Evolutionary conservation across 257 asterid species (phyloP), one percentile per base, ranked within the genome.

Genomic region (Dorcoceras hygrometricum): DNA sequence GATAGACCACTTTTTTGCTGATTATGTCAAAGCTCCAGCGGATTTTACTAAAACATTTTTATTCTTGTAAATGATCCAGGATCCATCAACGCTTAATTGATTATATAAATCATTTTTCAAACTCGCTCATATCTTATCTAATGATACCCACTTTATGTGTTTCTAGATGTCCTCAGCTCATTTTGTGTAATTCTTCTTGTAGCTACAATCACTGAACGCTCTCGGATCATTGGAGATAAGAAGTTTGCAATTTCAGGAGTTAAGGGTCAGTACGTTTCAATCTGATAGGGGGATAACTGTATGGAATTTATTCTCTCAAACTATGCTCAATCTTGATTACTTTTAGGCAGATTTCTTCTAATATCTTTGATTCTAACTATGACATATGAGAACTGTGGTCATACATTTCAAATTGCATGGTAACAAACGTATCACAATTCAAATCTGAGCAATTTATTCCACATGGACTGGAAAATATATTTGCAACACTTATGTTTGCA

Each of bases 181-280:
- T 27, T 27, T 69, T 34, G 14, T 32, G 18, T 43, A 22, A 71
- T 57, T 69, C 66, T 75, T 22, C 74, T 74, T 62, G 89, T 85
- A 91, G 98, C 79, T 89, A 65, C 95, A 91, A 75, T 85, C 98
- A 55, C 73, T 89, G 60, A 79, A 87, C 77, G 82, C 87, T 75
- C 88, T 87, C 73, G 88, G 82, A 61, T 58, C 74, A 55, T 55
- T 89, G 80, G 92, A 87, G 84, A 77, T 72, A 31, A 66, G 62
- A 76, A 84, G 71, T 72, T 71, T 76, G 78, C 87, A 78, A 53
- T 62, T 72, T 70, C 77, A 77, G 67, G 88, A 79, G 18, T 73
- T 83, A 4, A 68, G 36, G 86, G 95, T 91, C 46, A 60, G 86
- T 23, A 51, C 55, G 69, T 50, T 23, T 36, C 31, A 53, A 55